Conservation (phyloP, 164 flowering plant species). For the Houttuynia cordata region DNA sequence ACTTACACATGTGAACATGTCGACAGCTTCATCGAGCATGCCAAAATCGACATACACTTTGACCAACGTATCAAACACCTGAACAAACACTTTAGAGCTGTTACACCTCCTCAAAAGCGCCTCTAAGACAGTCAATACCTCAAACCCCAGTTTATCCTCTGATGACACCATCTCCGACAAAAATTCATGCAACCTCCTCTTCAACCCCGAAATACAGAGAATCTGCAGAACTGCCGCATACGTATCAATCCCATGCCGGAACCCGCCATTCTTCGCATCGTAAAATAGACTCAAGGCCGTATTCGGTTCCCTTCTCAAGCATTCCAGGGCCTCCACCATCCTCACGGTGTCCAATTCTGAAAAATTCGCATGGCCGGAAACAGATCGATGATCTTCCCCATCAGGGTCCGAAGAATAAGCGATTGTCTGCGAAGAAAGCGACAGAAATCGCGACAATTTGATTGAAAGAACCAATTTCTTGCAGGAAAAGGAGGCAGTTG, state of each 20-base stretch:
- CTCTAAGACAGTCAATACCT: conserved; percentile 30
- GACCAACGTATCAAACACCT: conserved; percentile 33
- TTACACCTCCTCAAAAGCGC: conserved; percentile 18
- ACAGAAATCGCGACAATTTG: conserved; percentile 6
- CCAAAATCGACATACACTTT: conserved; percentile 35
- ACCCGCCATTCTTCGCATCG: conserved; percentile 34
- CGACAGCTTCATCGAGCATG: conserved; percentile 58
- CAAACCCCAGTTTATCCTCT: conserved; percentile 18
- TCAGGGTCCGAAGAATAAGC: not conserved
- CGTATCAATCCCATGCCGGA: conserved; percentile 25
- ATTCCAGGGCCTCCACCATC: conserved; percentile 26
- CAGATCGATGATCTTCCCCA: conserved; percentile 5
- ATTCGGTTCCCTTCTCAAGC: conserved; percentile 33
- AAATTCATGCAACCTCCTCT: conserved; percentile 30
- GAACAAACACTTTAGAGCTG: conserved; percentile 9
- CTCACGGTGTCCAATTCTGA: conserved; percentile 15
- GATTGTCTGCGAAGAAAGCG: conserved; percentile 2
- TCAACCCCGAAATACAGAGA: conserved; percentile 34
- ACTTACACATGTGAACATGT: conserved; percentile 24
- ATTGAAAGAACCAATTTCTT: conserved; percentile 3
- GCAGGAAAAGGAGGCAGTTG: conserved; percentile 4
- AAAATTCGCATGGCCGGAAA: not conserved
- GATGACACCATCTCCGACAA: conserved; percentile 39
- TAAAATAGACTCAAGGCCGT: conserved; percentile 38
- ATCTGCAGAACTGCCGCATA: conserved; percentile 35